Base-by-base conservation (phyloP, 2,329 filamentous ascomycete genomes). In the Diaporthe citrichinensis region DNA sequence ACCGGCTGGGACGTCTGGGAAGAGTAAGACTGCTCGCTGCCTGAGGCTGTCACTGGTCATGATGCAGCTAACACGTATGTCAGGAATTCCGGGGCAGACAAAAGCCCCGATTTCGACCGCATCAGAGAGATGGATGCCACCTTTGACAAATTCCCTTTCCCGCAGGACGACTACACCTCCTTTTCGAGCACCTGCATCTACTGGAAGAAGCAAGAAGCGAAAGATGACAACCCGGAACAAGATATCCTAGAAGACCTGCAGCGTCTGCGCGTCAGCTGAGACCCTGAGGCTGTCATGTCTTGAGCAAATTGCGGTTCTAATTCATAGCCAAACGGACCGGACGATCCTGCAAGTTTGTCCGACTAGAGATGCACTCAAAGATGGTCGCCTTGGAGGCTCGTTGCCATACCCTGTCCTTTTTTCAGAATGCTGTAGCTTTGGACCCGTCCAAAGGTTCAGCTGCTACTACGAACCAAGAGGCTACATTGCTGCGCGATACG, bases 1-100 rank as follows among this genome's bases (percentile, higher is more conserved):
- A 92, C 89, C 0, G 84, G 85, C 0, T 87, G 86, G 80, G 83
- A 86, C 12, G 84, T 85, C 1, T 91, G 90, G 88, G 86, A 90
- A 68, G 80, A 83, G 88, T 90, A 79, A 79, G 86, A 83, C 4
- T 31, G 20, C 20, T 20, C 10, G 20, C 10, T 28, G 3, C 14
- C 17, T 36, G 31, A 20, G 4, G 8, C 15, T 5, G 0, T 34
- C 49, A 8, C 15, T 6, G 23, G 57, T 15, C 41, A 68, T 49
- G 28, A 4, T 9, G 28, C 3, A 5, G 12, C 73, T 75, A n/a
- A 75, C 39, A 6, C 6, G 4, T 17, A 1, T 15, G 15, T 2
- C 9, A 76, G 74, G 14, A 53, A 46, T 14, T 61, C 68, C 2
- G 68, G 59, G 1, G 73, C 73, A 23, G 69, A 74, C 12, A 53